Conservation (phyloP, 768 basidiomycete genomes). For the Chalciporus piperatus region DNA sequence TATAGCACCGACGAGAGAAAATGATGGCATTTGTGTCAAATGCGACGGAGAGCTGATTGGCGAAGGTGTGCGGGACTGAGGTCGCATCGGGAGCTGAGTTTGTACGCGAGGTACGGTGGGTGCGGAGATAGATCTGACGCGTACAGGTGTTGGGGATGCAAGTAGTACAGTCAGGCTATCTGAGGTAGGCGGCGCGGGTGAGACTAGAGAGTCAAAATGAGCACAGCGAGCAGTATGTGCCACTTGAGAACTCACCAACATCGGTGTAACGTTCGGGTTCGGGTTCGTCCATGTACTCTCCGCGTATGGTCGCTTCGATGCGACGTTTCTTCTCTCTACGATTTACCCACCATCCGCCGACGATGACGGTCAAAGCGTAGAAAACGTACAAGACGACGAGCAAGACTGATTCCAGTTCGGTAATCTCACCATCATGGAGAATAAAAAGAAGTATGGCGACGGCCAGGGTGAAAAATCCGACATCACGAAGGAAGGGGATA, state of each 20-base stretch:
- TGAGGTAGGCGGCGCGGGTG: conserved; percentile 2
- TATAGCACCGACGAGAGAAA: conserved; percentile 90
- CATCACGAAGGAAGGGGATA: conserved; percentile 85
- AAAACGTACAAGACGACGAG: conserved; percentile 72
- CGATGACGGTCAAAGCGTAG: conserved; percentile 76
- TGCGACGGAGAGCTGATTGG: conserved; percentile 39
- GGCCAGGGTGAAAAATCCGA: conserved; percentile 89
- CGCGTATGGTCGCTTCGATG: conserved; percentile 51
- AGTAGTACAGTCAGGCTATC: conserved; percentile 16
- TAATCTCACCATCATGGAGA: conserved; percentile 71
- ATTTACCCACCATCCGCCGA: conserved; percentile 74
- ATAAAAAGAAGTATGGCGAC: conserved; percentile 73
- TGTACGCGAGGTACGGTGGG: conserved; percentile 39
- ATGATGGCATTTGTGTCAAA: conserved; percentile 65
- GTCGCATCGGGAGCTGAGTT: conserved; percentile 39
- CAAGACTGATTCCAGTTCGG: conserved; percentile 63
- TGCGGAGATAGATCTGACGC: conserved; percentile 39
- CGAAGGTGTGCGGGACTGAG: conserved; percentile 48
- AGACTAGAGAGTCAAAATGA: conserved; percentile 11
- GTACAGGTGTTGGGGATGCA: conserved; percentile 32
- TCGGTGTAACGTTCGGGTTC: conserved; percentile 56
- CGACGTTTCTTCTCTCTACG: conserved; percentile 46
- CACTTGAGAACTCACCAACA: conserved; percentile 45
- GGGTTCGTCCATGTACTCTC: conserved; percentile 53
- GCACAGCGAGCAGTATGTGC: not conserved